Conservation (phyloP, 169 alveolate species). For the Besnoitia besnoiti region DNA sequence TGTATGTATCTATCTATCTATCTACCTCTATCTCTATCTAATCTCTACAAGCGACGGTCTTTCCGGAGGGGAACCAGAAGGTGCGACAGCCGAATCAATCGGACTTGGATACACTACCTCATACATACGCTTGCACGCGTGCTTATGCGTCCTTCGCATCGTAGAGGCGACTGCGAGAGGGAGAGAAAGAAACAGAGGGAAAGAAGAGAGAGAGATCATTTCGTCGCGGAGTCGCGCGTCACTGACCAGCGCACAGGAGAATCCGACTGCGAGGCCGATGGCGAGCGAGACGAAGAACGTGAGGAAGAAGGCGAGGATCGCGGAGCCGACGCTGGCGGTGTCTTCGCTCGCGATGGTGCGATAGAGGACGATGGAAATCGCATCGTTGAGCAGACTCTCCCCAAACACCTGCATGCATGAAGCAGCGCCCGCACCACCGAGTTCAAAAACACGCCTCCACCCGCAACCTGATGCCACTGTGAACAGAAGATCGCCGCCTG, state of each 20-base stretch:
- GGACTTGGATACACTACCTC: no score
- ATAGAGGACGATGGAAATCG: slow-evolving; percentile 68
- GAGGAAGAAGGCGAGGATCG: slow-evolving; percentile 51
- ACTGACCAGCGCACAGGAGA: slow-evolving; percentile 51
- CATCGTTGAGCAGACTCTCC: slow-evolving; percentile 71
- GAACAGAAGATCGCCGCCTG: no score
- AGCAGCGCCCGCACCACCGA: no score
- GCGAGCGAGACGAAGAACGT: slow-evolving; percentile 45
- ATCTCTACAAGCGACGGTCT: no score
- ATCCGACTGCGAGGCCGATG: slow-evolving; percentile 50
- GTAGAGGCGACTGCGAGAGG: not conserved
- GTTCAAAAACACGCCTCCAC: no score
- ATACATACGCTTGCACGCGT: no score
- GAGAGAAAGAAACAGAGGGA: not conserved
- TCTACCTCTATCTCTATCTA: not conserved
- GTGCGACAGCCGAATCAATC: no score
- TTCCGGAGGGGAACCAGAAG: no score
- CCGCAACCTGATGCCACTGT: no score
- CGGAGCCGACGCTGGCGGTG: slow-evolving; percentile 25
- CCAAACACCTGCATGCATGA: slow-evolving; percentile 64
- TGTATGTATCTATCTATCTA: not conserved
- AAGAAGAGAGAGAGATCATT: no score
- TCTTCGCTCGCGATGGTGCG: slow-evolving; percentile 52
- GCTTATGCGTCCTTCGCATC: not conserved
- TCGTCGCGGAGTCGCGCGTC: no score